Conservation (phyloP, 139 green algal species). For the Tetraselmis chui region DNA sequence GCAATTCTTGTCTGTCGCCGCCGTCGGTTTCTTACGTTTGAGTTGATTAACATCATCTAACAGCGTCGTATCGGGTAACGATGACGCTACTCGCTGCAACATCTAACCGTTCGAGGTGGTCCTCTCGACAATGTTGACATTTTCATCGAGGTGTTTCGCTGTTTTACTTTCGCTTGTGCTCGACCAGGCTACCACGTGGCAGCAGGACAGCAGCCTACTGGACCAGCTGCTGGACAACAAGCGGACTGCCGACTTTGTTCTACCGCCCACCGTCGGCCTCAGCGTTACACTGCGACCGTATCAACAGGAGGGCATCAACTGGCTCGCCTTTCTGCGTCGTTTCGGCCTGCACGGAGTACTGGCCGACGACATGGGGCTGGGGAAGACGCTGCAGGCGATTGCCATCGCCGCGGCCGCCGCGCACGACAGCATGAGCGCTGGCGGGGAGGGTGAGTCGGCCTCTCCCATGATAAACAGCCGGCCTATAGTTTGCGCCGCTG, state of each 20-base stretch:
- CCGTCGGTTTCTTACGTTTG: too few relatives aligned
- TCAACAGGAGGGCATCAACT: conserved; percentile 94
- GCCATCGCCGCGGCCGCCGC: conserved; percentile 60
- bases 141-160: too few relatives aligned
- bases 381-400: conserved; percentile 54
- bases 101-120: too few relatives aligned
- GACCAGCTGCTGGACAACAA: conserved; percentile 84
- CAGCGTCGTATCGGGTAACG: too few relatives aligned
- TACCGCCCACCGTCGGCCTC: conserved; percentile 40
- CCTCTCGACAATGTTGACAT: too few relatives aligned
- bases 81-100: too few relatives aligned
- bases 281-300: conserved; percentile 71
- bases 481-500: too few relatives aligned
- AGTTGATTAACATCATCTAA: too few relatives aligned
- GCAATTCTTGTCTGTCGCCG: too few relatives aligned
- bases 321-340: conserved; percentile 90
- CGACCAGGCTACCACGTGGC: conserved; percentile 27
- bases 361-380: conserved; percentile 90
- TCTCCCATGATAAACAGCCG: too few relatives aligned
- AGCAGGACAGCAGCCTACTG: conserved; percentile 70
- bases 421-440: conserved; percentile 12
- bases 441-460: background rate
- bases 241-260: conserved; percentile 53
- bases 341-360: conserved; percentile 92
- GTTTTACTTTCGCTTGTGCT: too few relatives aligned